Evolutionary conservation across 2,329 filamentous ascomycete genomes (phyloP), one percentile per base, ranked within the genome.

Genomic region (Calonectria montana): DNA sequence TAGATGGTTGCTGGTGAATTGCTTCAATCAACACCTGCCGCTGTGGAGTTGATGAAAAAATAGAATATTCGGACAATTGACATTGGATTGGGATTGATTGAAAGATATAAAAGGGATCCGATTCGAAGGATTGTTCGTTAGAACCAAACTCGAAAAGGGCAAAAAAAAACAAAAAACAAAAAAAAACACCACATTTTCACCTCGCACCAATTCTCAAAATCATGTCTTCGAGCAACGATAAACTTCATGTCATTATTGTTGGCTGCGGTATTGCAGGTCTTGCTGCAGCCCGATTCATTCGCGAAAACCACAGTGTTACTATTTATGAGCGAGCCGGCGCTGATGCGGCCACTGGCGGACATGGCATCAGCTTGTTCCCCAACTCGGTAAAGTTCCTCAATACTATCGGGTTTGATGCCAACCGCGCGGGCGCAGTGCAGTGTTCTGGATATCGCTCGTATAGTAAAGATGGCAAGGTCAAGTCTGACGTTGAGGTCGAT

Each of bases 321-420:
- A 69, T 69, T 13, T 69, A 65, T 29, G 67, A 69, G 29, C 48
- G 67, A 45, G 61, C 67, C 21, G 61, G 61, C 2, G 27, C 18
- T 9, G 67, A 70, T 43, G 67, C 50, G n/a, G 62, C 67, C 9
- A 70, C 67, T n/a, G 67, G 67, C 25, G 61, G 67, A 18, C 61
- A 70, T 31, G 61, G 67, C 5, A 70, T 65, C 23, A 70, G 50
- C 61, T 35, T 70, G 61, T 65, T 70, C 50, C 61, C 67, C 15
- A 70, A 61, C 37, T 59, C 67, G 35, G 61, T 70, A 15, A 70
- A 65, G n/a, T 50, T 65, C 15, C 50, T 65, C 8, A 48, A 70
- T 23, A 70, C 50, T 9, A 50, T 65, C 7, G 67, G 61, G 1
- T 70, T 65, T n/a, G 41, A 70, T 21, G 41, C 31, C 27, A 61